phyloP scores from a whole-genome alignment of 2,329 filamentous ascomycete species.

The Fusarium penzigii region DNA sequence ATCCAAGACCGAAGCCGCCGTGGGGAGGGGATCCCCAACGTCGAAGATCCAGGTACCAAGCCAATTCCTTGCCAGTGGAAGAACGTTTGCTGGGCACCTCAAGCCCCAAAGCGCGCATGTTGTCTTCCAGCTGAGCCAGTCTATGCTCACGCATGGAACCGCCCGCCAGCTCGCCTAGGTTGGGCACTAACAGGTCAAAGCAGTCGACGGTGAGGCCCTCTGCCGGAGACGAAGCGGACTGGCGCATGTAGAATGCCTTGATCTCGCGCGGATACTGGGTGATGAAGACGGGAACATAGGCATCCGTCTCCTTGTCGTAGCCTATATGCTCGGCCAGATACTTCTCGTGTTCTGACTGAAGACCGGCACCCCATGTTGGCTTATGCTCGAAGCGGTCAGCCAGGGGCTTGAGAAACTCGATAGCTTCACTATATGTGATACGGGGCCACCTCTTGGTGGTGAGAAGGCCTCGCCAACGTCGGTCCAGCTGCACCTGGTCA shows the following conservation, averaged over 20 bases:
- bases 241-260: constrained; percentile 81
- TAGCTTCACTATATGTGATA: constrained; percentile 79
- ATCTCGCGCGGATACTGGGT: constrained; percentile 87
- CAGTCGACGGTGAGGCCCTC: constrained; percentile 70
- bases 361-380: constrained; percentile 70
- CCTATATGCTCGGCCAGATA: constrained; percentile 73
- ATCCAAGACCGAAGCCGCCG: constrained; percentile 87
- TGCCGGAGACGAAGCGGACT: constrained; percentile 31
- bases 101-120: constrained; percentile 71
- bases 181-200: constrained; percentile 86
- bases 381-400: constrained; percentile 64
- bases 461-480: constrained; percentile 73
- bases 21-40: constrained; percentile 91
- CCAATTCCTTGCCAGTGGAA: constrained; percentile 45
- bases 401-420: constrained; percentile 65
- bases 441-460: constrained; percentile 65
- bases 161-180: constrained; percentile 83
- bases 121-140: constrained; percentile 63
- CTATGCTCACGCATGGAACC: constrained; percentile 89
- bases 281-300: constrained; percentile 75
- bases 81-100: constrained; percentile 38
- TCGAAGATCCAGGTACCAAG: constrained; percentile 88
- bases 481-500: constrained; percentile 50
- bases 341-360: constrained; percentile 92
- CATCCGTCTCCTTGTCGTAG: constrained; percentile 44